Base-by-base conservation (phyloP, 2,329 filamentous ascomycete genomes). In the Aspergillus sp. region DNA sequence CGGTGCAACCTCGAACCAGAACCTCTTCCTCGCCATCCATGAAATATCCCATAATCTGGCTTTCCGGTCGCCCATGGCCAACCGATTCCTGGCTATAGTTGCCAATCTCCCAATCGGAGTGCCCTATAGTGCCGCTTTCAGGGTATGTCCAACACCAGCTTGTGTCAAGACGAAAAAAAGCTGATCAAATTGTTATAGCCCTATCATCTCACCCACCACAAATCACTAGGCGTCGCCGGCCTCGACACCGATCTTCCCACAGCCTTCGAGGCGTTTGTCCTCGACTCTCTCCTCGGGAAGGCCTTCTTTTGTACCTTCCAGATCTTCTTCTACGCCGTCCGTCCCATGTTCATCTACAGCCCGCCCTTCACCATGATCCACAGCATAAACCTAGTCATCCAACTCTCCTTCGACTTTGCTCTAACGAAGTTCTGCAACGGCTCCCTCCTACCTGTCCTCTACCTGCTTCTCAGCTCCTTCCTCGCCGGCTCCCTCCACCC, bases 291-390 rank as follows among this genome's bases (percentile, higher is more conserved):
- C 67, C 85, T 93, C 17, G 95, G 95, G 74, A 99, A 99, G 79
- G 89, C 95, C 65, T 99, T 99, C 82, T 99, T 99, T 84, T 93
- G 90, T 80, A 99, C 95, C 66, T 99, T 97, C 80, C 95, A 99
- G 78, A 97, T 99, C 75, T 85, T 99, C 73, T 99, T 99, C 84
- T 99, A 99, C 80, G 95, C 95, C 68, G 77, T 99, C 51, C 90
- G 95, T 15, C 95, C 95, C 60, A 96, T 98, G 89, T 88, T 93
- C 77, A 85, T 99, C 67, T 96, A 96, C 83, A 85, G 86, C 67
- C 83, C 98, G 5, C 91, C 93, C 39, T 85, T 98, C 74, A 97
- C 93, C 52, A 83, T 83, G 70, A 86, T 97, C 57, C 93, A 97
- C 77, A 82, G 86, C 58, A 78, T 92, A 77, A 99, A 99, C 77